These are phyloP conservation scores for Atalantia buxifolia DNA, from an alignment of 345 rosid species.

Conservation along the genomic window DNA sequence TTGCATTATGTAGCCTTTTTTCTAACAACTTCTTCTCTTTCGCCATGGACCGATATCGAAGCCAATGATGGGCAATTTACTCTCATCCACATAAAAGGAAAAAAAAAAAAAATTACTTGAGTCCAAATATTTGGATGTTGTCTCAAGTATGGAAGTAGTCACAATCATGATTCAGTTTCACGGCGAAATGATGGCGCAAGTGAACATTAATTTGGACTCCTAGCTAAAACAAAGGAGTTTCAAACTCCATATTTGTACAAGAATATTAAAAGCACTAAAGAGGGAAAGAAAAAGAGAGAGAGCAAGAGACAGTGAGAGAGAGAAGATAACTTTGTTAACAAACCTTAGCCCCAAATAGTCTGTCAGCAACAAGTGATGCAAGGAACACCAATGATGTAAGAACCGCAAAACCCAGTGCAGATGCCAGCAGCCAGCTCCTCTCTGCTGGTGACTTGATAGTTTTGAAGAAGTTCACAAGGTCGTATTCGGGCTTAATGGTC, in stretches of 20 bases:
- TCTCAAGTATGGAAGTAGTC: no score
- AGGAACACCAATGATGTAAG: constrained; percentile 50
- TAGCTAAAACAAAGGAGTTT: no score
- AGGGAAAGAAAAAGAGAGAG: not conserved
- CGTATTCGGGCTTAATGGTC: constrained; percentile 43
- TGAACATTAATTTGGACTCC: no score
- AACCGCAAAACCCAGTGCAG: constrained; percentile 59
- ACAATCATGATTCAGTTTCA: no score
- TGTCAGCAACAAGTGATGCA: constrained; percentile 47
- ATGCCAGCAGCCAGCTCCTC: constrained; percentile 63
- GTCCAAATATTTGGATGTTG: no score
- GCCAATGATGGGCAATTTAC: not conserved
- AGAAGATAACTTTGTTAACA: constrained; percentile 8
- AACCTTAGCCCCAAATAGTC: constrained; percentile 51
- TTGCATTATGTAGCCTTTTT: not conserved
- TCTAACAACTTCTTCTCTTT: no score
- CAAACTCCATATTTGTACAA: not conserved
- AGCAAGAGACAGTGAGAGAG: not conserved
- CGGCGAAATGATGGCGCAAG: no score
- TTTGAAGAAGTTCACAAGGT: constrained; percentile 40
- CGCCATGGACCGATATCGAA: not conserved
- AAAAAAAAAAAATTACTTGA: no score
- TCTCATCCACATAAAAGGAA: no score
- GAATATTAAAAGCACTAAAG: constrained; percentile 8
- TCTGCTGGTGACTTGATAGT: constrained; percentile 19